Conservation (phyloP, 805 yeast species). For the Cyberlindnera americana region DNA sequence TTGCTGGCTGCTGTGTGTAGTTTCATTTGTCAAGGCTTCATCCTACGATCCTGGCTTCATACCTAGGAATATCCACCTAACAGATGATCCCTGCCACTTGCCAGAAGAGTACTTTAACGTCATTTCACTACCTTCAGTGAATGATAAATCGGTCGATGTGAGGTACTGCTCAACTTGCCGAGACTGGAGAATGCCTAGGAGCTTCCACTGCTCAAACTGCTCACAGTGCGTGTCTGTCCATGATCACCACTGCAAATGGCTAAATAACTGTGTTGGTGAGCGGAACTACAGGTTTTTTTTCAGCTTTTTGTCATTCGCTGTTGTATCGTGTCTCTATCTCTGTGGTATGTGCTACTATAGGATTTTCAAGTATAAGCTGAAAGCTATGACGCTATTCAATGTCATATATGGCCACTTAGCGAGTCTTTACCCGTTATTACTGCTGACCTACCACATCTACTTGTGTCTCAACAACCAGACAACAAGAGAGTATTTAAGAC, state of each 20-base stretch:
- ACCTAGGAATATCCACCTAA: constrained; percentile 64
- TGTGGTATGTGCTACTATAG: constrained; percentile 33
- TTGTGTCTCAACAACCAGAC: constrained; percentile 58
- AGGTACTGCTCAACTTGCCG: constrained; percentile 64
- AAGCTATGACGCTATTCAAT: constrained; percentile 51
- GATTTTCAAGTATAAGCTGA: constrained; percentile 26
- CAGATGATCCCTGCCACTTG: constrained; percentile 34
- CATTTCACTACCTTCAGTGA: constrained; percentile 44
- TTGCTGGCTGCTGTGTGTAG: constrained; percentile 47
- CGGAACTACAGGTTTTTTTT: constrained; percentile 65
- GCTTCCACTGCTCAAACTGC: constrained; percentile 73
- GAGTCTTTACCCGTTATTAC: constrained; percentile 51
- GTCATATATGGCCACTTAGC: constrained; percentile 44
- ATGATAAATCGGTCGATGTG: constrained; percentile 33
- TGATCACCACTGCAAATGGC: constrained; percentile 47
- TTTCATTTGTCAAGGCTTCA: constrained; percentile 50
- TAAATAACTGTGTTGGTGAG: constrained; percentile 75
- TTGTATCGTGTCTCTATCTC: constrained; percentile 30
- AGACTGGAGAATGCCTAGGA: constrained; percentile 73
- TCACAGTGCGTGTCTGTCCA: constrained; percentile 48
- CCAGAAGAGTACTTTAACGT: constrained; percentile 59
- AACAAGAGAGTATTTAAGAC: constrained; percentile 67
- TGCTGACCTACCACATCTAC: constrained; percentile 51
- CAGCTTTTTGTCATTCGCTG: constrained; percentile 41
- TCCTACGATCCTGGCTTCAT: constrained; percentile 64